Evolutionary conservation across 805 yeast species (phyloP).

Genomic region (Suhomyces tanzawaensis): DNA sequence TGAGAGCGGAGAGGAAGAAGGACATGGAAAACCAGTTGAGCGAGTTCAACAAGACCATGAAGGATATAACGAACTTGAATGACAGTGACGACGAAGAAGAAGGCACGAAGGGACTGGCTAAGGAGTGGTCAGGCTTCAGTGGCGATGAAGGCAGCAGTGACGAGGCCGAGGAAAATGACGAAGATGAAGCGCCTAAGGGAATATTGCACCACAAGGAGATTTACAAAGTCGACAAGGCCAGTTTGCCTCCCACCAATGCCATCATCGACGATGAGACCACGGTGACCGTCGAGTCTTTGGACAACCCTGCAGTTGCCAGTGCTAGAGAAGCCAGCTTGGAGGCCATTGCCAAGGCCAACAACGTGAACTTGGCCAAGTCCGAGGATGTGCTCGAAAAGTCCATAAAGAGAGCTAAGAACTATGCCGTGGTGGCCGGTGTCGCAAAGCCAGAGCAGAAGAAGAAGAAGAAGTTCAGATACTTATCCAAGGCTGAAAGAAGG

Average conservation of each 20-base stretch:
- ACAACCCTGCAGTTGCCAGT: conserved; percentile 40
- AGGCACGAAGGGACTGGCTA: conserved; percentile 6
- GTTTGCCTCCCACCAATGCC: conserved; percentile 22
- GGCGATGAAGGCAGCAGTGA: conserved; percentile 8
- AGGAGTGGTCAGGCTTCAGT: conserved; percentile 43
- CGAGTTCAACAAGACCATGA: conserved; percentile 49
- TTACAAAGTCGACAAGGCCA: conserved; percentile 28
- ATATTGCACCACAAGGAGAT: conserved; percentile 24
- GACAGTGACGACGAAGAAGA: conserved; percentile 7
- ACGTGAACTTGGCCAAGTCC: conserved; percentile 68
- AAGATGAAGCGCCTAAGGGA: conserved; percentile 6
- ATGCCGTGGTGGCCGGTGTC: conserved; percentile 65
- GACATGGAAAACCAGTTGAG: conserved; percentile 63
- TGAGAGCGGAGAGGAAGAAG: conserved; percentile 68
- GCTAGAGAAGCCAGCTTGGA: conserved; percentile 36
- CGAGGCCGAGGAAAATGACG: conserved; percentile 2
- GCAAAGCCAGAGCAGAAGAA: conserved; percentile 38
- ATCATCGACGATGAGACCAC: conserved; percentile 47
- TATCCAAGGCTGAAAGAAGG: conserved; percentile 77
- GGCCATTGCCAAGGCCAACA: conserved; percentile 57
- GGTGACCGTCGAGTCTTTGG: conserved; percentile 57
- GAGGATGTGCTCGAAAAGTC: conserved; percentile 71
- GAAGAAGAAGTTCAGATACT: conserved; percentile 84
- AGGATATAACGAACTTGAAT: conserved; percentile 19
- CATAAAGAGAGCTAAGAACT: conserved; percentile 75